These are phyloP conservation scores for Hibiscus trionum DNA, from an alignment of 345 rosid genomes.

Conservation along the genomic window DNA sequence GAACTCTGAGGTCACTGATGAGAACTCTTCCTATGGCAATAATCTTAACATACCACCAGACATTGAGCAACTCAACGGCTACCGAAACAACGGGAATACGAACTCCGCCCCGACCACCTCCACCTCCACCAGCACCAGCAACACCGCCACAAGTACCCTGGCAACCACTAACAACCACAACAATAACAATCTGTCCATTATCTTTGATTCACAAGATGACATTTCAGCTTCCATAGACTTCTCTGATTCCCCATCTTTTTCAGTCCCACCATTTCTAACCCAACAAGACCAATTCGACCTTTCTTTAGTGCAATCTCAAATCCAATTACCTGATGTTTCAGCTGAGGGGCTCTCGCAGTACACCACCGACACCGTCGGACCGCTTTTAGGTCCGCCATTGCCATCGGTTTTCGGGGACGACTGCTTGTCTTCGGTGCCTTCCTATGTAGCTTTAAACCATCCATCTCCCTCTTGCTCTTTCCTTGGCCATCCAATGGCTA, in stretches of 20 bases:
- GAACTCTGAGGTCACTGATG: constrained; percentile 57
- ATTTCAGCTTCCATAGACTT: constrained; percentile 80
- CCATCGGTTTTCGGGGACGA: constrained; percentile 53
- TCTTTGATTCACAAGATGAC: constrained; percentile 60
- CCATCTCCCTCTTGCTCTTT: constrained; percentile 48
- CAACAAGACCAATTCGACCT: constrained; percentile 55
- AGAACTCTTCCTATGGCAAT: constrained; percentile 36
- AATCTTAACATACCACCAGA: constrained; percentile 28
- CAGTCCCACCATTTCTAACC: constrained; percentile 35
- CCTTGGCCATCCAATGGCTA: constrained; percentile 31
- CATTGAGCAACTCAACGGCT: constrained; percentile 20
- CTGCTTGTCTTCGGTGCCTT: constrained; percentile 63
- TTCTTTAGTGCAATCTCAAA: constrained; percentile 40
- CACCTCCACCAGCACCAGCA: constrained; percentile 26
- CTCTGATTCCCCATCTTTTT: constrained; percentile 52
- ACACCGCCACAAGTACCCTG: constrained; percentile 25
- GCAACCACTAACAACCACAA: constrained; percentile 12
- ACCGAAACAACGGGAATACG: constrained; percentile 25
- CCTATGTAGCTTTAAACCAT: constrained; percentile 51
- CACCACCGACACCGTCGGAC: constrained; percentile 19
- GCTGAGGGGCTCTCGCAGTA: constrained; percentile 28
- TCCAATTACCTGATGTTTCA: constrained; percentile 21
- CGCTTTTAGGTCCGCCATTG: constrained; percentile 30
- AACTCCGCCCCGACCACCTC: constrained; percentile 9
- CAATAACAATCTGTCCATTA: constrained; percentile 31